Conservation (phyloP, 352 stramenopile genomes). For the Pythium pyrilobum region DNA sequence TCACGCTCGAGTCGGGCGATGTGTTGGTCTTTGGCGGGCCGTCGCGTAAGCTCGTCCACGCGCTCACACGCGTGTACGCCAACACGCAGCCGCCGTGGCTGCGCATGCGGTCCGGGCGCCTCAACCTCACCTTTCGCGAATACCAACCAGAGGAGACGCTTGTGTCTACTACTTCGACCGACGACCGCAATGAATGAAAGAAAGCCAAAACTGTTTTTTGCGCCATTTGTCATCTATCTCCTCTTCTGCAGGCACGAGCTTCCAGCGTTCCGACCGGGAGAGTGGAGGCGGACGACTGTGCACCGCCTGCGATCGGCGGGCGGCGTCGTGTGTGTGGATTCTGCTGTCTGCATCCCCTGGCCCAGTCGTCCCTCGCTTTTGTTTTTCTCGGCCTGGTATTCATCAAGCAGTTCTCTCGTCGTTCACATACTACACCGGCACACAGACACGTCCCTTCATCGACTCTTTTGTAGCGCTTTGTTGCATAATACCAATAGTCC, state of each 20-base stretch:
- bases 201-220: slow-evolving; percentile 11
- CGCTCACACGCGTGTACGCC: slow-evolving; percentile 58
- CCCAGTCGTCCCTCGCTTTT: no score
- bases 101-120: slow-evolving; percentile 47
- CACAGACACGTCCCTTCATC: background rate
- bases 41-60: slow-evolving; percentile 52
- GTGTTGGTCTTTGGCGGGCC: slow-evolving; percentile 69
- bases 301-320: no score
- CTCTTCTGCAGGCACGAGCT: no score
- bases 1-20: slow-evolving; percentile 60
- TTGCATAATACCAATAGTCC: slow-evolving; percentile 5
- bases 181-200: background rate
- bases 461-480: no score
- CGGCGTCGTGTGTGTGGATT: no score
- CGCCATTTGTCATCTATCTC: no score
- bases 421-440: background rate
- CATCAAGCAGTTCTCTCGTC: no score
- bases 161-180: background rate
- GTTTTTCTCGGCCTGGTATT: no score
- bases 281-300: no score
- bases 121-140: slow-evolving; percentile 73
- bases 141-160: slow-evolving; percentile 40
- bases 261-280: no score
- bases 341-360: no score
- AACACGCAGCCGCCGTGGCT: slow-evolving; percentile 47